Conservation (phyloP, 805 yeast species). For the Monosporozyma aerobia region DNA sequence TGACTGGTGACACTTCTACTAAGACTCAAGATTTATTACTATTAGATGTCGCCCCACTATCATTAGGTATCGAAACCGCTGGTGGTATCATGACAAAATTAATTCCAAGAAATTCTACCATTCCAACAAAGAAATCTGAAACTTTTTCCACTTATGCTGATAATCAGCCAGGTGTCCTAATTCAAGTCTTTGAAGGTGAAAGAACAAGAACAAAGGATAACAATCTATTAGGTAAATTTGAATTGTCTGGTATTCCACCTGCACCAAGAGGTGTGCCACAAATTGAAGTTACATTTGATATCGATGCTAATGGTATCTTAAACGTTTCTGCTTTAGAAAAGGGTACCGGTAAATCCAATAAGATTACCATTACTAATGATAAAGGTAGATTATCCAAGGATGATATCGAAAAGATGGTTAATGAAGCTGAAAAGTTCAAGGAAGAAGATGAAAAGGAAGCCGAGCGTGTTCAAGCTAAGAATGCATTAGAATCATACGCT, state of each 20-base stretch:
- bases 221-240: constrained; percentile 95
- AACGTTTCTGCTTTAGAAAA: constrained; percentile 94
- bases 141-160: constrained; percentile 94
- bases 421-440: constrained; percentile 95
- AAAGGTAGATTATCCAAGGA: constrained; percentile 97
- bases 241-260: constrained; percentile 93
- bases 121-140: constrained; percentile 96
- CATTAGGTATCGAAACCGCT: constrained; percentile 96
- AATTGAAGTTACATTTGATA: constrained; percentile 93
- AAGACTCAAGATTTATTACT: constrained; percentile 92
- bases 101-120: constrained; percentile 93
- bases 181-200: constrained; percentile 98
- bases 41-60: constrained; percentile 95
- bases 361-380: constrained; percentile 96
- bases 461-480: constrained; percentile 85
- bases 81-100: constrained; percentile 99
- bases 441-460: constrained; percentile 96
- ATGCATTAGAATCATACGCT: constrained; percentile 90
- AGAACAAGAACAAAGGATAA: constrained; percentile 93
- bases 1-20: constrained; percentile 91
- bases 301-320: constrained; percentile 95
- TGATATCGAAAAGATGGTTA: constrained; percentile 95
- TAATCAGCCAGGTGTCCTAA: constrained; percentile 97
- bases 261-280: constrained; percentile 99
- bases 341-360: constrained; percentile 96